Conservation (phyloP, 2,329 filamentous ascomycete species). For the Chaetomiaceae sp. region DNA sequence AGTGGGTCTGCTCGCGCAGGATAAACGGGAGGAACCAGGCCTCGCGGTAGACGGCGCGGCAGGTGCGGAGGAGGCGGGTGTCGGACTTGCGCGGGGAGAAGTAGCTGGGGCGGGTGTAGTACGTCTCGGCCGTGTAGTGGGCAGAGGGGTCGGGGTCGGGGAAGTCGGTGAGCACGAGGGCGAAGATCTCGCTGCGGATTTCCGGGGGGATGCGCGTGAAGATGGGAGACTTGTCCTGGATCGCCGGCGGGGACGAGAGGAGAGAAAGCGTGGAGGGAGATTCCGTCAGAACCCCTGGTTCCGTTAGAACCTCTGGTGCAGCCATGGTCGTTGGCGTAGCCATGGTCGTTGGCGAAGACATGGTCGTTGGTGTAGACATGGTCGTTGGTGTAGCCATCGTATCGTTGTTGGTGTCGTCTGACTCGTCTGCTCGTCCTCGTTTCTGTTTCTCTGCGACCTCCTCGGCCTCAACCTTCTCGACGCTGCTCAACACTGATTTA, state of each 20-base stretch:
- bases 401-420: no score
- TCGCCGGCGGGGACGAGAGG: neutral
- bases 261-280: no score
- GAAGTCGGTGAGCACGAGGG: neutral
- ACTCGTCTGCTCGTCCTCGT: no score
- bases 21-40: neutral
- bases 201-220: neutral
- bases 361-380: no score
- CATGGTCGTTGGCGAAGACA: no score
- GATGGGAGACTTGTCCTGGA: neutral
- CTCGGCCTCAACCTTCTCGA: no score
- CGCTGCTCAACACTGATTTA: no score
- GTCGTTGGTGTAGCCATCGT: no score
- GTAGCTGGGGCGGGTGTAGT: neutral
- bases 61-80: neutral
- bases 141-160: neutral
- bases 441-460: no score
- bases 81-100: neutral
- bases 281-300: no score
- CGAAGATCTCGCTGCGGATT: neutral
- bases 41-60: neutral
- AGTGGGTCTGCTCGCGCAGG: neutral
- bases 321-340: no score
- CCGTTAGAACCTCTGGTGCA: no score
- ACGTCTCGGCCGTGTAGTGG: neutral